Evolutionary conservation across 2,329 filamentous ascomycete genomes (phyloP).

Genomic region (Aureobasidium sp.): DNA sequence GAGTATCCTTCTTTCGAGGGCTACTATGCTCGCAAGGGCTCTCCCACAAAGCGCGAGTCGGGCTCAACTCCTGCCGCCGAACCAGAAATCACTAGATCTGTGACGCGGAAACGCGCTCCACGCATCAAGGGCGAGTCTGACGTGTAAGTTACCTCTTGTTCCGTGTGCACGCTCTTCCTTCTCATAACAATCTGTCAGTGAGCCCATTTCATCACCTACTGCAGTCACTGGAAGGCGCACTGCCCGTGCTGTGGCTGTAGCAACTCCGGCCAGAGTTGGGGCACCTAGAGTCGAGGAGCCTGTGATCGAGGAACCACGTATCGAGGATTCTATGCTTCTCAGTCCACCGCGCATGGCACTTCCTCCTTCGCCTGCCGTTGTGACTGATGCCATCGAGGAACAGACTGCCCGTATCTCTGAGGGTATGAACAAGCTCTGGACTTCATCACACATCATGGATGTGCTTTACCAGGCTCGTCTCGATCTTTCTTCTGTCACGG

Average conservation of each 20-base stretch:
- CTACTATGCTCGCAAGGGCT: constrained; percentile 65
- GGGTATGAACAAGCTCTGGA: constrained; percentile 55
- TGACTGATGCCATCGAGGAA: constrained; percentile 68
- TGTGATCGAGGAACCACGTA: not conserved
- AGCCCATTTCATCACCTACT: constrained; percentile 1
- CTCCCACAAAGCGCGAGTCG: constrained; percentile 38
- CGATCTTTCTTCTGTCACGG: constrained; percentile 60
- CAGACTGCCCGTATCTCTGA: constrained; percentile 57
- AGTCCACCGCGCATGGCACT: constrained; percentile 36
- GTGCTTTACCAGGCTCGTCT: constrained; percentile 58
- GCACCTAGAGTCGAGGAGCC: not conserved
- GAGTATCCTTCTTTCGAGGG: constrained; percentile 57
- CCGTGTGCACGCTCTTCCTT: not conserved
- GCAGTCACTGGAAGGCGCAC: not conserved
- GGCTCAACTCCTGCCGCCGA: constrained; percentile 17
- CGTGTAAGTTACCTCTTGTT: constrained; percentile 16
- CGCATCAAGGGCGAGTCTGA: constrained; percentile 28
- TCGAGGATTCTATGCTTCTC: not conserved
- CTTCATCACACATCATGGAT: constrained; percentile 58
- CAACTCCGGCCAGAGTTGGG: not conserved
- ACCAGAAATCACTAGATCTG: constrained; percentile 20
- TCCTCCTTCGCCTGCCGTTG: constrained; percentile 69
- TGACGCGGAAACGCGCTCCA: constrained; percentile 23
- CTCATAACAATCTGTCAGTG: not conserved
- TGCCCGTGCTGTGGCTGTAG: not conserved